Evolutionary conservation across 2,329 filamentous ascomycete genomes (phyloP).

Genomic region (Orbilia quercus): DNA sequence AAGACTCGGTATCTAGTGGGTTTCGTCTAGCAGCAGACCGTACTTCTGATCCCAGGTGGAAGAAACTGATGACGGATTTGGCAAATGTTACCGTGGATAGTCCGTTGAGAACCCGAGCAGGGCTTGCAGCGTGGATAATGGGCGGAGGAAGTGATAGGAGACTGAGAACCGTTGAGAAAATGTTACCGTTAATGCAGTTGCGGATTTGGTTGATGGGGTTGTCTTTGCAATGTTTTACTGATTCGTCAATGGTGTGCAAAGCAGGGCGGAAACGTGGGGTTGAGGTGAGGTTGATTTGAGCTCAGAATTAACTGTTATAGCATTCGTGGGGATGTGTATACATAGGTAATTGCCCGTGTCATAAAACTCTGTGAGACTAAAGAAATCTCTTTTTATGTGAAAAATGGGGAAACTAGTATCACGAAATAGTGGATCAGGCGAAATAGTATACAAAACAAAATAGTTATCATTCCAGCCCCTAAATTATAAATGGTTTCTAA

Average conservation of each 20-base stretch:
- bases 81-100: not conserved
- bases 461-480: no score
- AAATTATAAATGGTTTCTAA: no score
- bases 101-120: not conserved
- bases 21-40: not conserved
- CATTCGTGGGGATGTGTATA: no score
- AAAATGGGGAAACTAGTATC: no score
- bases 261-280: conserved; percentile 17
- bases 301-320: no score
- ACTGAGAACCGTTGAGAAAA: not conserved
- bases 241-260: conserved; percentile 31
- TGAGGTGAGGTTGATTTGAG: conserved; percentile 29
- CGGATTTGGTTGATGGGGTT: conserved; percentile 37
- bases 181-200: conserved; percentile 34
- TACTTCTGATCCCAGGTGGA: conserved; percentile 1
- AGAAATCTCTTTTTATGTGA: no score
- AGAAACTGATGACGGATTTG: not conserved
- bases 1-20: not conserved
- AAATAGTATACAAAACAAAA: no score
- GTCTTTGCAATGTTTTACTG: conserved; percentile 18
- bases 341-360: no score
- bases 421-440: no score
- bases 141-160: not conserved
- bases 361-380: no score
- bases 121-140: conserved; percentile 9